Percentiles rank a stretch among this genome's conserved stretches.
Evolutionary conservation across 768 basidiomycete genomes (phyloP).

Genomic region (Podaxis pistillaris): DNA sequence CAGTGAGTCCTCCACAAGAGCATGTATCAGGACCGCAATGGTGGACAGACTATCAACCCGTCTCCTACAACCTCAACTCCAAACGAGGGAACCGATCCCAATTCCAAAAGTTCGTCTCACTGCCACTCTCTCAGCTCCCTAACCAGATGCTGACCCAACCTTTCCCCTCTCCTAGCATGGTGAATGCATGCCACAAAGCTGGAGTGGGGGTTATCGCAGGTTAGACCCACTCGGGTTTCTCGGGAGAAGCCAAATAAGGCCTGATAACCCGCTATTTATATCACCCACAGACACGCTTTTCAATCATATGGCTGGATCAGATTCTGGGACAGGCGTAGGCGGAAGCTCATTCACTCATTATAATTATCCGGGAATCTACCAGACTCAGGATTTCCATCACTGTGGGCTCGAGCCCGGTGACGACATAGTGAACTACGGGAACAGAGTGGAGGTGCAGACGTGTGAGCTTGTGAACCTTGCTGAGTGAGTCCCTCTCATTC

Average conservation of each 20-base stretch:
- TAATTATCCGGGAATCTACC: conserved; percentile 48
- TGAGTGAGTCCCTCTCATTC: conserved; percentile 37
- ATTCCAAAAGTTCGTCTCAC: conserved; percentile 34
- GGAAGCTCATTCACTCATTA: conserved; percentile 56
- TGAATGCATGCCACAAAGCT: conserved; percentile 47
- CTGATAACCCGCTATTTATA: not conserved
- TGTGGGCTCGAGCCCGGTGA: conserved; percentile 54
- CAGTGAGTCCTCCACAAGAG: conserved; percentile 54
- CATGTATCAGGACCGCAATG: conserved; percentile 59
- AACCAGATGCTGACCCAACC: not conserved
- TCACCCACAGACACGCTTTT: conserved; percentile 46
- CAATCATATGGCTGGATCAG: conserved; percentile 62
- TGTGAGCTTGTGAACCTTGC: conserved; percentile 52
- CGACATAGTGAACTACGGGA: conserved; percentile 54
- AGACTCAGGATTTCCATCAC: conserved; percentile 56
- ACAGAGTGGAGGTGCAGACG: conserved; percentile 54
- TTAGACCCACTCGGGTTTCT: conserved; percentile 13
- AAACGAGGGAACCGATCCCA: conserved; percentile 62
- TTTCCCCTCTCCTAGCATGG: conserved; percentile 34
- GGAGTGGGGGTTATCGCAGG: conserved; percentile 59
- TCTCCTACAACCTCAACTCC: conserved; percentile 62
- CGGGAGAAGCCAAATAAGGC: not conserved
- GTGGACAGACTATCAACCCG: conserved; percentile 77
- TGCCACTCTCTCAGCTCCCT: conserved; percentile 15
- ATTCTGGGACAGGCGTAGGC: conserved; percentile 48